Evolutionary conservation across 192 early-diverging fungal species (phyloP).

Genomic region (Mortierella hygrophila): DNA sequence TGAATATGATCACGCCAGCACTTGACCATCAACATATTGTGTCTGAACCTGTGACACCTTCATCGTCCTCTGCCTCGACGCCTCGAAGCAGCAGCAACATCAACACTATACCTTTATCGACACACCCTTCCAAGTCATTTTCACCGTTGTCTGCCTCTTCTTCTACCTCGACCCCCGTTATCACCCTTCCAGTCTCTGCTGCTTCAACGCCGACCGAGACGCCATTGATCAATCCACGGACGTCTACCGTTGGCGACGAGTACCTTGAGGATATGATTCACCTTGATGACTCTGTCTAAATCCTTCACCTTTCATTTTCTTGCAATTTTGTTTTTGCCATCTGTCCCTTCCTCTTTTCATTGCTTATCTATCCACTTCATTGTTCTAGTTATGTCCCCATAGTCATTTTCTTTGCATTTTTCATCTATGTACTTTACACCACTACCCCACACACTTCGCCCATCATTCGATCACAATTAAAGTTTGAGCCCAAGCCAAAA

Average conservation of each 20-base stretch:
- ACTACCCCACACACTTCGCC: background rate
- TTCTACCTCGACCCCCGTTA: background rate
- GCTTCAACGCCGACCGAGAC: background rate
- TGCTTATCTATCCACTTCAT: background rate
- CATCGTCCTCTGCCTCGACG: background rate
- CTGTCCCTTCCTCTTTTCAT: background rate
- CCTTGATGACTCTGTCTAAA: conserved; percentile 10
- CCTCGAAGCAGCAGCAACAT: background rate
- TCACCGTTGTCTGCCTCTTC: background rate
- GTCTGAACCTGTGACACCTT: conserved; percentile 19
- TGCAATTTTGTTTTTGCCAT: background rate
- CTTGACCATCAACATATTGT: conserved; percentile 16
- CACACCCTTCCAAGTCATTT: background rate
- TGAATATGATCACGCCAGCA: conserved; percentile 26
- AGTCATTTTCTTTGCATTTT: background rate
- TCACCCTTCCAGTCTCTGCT: background rate
- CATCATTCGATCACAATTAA: background rate
- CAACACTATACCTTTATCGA: background rate
- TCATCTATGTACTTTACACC: background rate
- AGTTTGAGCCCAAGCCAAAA: background rate
- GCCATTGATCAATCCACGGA: conserved; percentile 5
- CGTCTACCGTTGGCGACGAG: conserved; percentile 38
- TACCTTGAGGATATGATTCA: conserved; percentile 18
- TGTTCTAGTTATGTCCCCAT: background rate
- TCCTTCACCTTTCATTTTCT: background rate